Base-by-base conservation (phyloP, 345 rosid genomes). In the Gossypium turneri region DNA sequence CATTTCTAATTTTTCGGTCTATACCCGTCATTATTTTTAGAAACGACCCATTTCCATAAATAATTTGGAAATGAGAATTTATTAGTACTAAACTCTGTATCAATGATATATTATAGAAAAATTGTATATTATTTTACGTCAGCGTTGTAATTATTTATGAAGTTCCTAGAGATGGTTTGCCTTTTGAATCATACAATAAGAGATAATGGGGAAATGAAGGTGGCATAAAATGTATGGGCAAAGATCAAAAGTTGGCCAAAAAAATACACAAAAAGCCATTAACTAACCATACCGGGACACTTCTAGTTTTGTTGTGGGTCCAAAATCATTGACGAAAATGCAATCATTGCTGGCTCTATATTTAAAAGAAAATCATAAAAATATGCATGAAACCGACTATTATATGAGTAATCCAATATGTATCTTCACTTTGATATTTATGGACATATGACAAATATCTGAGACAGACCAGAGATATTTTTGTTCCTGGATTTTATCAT, bases 1-100 rank as follows among this genome's bases (percentile, higher is more conserved):
- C 5, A 34, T 34, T 34, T 34, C 4, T 34, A 0, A 0, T 0
- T 4, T 34, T 34, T 34, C 0, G 0, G 0, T 34, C 38, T 0
- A 34, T 34, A 4, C 1, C 6, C 1, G 4, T 34, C 0, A 34
- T 4, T 34, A 34, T 34, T 34, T 34, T 34, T 34, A 34, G 0
- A 4, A 34, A 34, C 6, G 0, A 34, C 0, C 38, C 1, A 34
- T 34, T 34, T 34, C 0, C 6, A 34, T 34, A 34, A 4, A 34
- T 34, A 34, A 34, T 34, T 4, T 34, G 0, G 6, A 34, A 34
- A 4, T 4, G 3, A 6, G 6, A 34, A 0, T 34, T 34, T 34
- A 34, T 4, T 34, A 34, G 1, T 4, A 34, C 38, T 34, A 34
- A 34, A 34, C 38, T 34, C 38, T 34, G 38, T 29, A 34, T 34